A percentile compares a stretch with the other conserved stretches of the same genome.
These are phyloP conservation scores for Colletotrichum lentis DNA, from an alignment of 2,329 filamentous ascomycete species.

Conservation along the genomic window DNA sequence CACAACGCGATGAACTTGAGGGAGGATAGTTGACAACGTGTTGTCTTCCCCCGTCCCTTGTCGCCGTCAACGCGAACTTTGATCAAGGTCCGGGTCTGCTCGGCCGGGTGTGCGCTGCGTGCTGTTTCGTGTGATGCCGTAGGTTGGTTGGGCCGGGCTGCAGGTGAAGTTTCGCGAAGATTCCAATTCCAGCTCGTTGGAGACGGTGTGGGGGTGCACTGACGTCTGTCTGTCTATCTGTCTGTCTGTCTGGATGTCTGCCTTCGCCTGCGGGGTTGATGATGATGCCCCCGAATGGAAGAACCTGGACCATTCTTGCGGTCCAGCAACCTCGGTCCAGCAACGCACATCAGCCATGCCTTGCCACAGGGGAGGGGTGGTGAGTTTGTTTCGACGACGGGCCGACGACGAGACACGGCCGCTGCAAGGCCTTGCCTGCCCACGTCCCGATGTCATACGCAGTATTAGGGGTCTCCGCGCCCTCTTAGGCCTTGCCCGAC, in stretches of 20 bases:
- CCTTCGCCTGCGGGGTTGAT: conserved; percentile 1
- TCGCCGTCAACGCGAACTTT: neutral
- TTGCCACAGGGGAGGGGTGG: conserved; percentile 11
- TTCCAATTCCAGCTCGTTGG: conserved; percentile 24
- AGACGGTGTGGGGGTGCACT: conserved; percentile 11
- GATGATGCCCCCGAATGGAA: neutral
- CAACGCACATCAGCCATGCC: neutral
- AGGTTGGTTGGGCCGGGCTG: neutral
- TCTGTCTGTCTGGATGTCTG: too few relatives aligned
- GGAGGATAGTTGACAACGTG: neutral
- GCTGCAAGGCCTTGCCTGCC: neutral
- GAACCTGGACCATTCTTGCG: too few relatives aligned
- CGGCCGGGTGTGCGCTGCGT: too few relatives aligned
- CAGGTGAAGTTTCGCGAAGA: conserved; percentile 28
- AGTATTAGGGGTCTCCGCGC: neutral
- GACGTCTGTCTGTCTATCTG: too few relatives aligned
- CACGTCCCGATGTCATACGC: neutral
- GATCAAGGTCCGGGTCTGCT: neutral
- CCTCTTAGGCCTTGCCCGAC: neutral
- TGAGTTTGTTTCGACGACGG: conserved; percentile 32
- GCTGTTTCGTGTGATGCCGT: too few relatives aligned
- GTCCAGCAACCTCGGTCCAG: neutral
- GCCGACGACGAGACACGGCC: neutral
- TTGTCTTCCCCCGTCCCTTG: neutral
- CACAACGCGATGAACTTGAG: neutral